Percentiles rank a stretch among this genome's conserved stretches.
These are phyloP conservation scores for Venturia nashicola DNA, from an alignment of 2,329 filamentous ascomycete genomes.

Conservation along the genomic window DNA sequence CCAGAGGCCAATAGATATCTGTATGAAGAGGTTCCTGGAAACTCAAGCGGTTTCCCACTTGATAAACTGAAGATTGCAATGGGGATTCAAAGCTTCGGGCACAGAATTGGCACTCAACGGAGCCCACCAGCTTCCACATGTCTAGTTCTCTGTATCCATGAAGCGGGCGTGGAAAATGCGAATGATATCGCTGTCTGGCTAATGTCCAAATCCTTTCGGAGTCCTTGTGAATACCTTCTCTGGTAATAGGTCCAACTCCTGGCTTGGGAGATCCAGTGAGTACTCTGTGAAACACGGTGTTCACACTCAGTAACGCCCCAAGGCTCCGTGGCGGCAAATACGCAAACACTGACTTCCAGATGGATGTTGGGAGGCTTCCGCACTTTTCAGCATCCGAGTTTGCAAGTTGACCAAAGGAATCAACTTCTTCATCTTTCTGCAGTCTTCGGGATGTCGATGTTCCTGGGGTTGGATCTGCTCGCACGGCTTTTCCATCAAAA, in stretches of 20 bases:
- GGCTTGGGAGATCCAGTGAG: slow-evolving; percentile 16
- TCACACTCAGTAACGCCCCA: slow-evolving; percentile 54
- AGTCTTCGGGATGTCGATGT: neutral
- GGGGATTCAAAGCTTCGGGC: slow-evolving; percentile 25
- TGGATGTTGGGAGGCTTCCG: slow-evolving; percentile 41
- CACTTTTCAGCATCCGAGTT: slow-evolving; percentile 11
- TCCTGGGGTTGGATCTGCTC: neutral
- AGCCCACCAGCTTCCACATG: slow-evolving; percentile 63
- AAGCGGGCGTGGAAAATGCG: slow-evolving; percentile 57
- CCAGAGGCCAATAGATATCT: slow-evolving; percentile 60
- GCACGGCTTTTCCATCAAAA: neutral
- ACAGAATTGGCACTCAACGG: slow-evolving; percentile 57
- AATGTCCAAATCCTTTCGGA: slow-evolving; percentile 59
- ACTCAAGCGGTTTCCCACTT: slow-evolving; percentile 30
- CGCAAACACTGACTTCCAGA: slow-evolving; percentile 61
- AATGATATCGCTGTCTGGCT: slow-evolving; percentile 53
- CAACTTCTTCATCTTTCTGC: neutral
- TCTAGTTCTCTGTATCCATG: slow-evolving; percentile 53
- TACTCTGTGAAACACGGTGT: slow-evolving; percentile 49
- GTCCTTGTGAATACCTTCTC: slow-evolving; percentile 31
- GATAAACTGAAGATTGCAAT: slow-evolving; percentile 21
- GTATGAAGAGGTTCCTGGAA: slow-evolving; percentile 44
- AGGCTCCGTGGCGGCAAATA: slow-evolving; percentile 52
- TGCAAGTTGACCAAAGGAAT: neutral
- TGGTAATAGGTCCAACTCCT: slow-evolving; percentile 12